Percentiles rank a stretch among this genome's conserved stretches.
phyloP scores from a whole-genome alignment of 2,329 filamentous ascomycete species.

The Pyricularia pennisetigena region DNA sequence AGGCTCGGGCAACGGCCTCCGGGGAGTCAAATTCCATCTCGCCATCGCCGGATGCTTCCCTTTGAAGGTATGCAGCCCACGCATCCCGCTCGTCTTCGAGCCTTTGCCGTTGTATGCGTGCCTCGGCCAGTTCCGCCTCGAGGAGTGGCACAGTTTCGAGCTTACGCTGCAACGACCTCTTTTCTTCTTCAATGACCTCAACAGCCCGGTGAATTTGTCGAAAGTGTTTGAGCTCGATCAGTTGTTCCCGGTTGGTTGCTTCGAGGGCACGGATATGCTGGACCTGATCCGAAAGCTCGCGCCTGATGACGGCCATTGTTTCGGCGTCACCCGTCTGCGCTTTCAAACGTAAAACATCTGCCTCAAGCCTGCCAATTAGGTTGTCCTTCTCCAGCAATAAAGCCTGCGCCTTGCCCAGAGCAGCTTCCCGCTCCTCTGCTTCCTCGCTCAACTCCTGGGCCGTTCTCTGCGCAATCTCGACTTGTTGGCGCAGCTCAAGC shows the following conservation, averaged over 20 bases:
- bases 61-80: conserved; percentile 80
- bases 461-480: conserved; percentile 33
- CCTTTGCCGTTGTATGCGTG: conserved; percentile 71
- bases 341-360: conserved; percentile 74
- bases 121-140: conserved; percentile 68
- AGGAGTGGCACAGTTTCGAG: conserved; percentile 65
- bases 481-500: conserved; percentile 42
- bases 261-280: conserved; percentile 83
- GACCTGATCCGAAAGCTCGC: conserved; percentile 84
- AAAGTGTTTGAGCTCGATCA: conserved; percentile 68
- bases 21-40: conserved; percentile 74
- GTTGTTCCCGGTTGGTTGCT: conserved; percentile 67
- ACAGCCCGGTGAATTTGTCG: conserved; percentile 78
- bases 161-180: conserved; percentile 69
- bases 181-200: conserved; percentile 92
- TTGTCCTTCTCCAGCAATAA: conserved; percentile 60
- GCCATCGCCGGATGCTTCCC: conserved; percentile 48
- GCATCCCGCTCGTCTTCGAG: conserved; percentile 80
- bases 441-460: conserved; percentile 52
- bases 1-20: conserved; percentile 73
- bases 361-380: conserved; percentile 66
- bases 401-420: conserved; percentile 52
- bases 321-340: conserved; percentile 81
- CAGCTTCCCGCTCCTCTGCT: conserved; percentile 41
- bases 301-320: conserved; percentile 74